Base-by-base conservation (phyloP, 192 early-diverging fungal species). In the Lunasporangiospora selenospora region DNA sequence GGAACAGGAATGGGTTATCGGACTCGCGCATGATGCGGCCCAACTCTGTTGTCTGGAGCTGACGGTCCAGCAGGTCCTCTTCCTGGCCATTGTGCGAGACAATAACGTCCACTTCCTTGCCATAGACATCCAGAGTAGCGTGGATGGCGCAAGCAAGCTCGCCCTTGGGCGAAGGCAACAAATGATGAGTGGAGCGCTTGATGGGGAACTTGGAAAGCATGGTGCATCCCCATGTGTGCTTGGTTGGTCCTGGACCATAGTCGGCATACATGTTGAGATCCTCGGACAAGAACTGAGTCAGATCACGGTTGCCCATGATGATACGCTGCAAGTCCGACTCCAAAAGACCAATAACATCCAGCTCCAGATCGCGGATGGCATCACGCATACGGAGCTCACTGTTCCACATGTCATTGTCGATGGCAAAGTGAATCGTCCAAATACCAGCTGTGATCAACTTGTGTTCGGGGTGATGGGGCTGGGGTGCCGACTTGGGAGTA, bases 151-250 rank as follows among this genome's bases (percentile, higher is more conserved):
- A 93, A 37, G 91, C 91, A 44, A 93, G 75, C 75, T 93, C 91
- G 38, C 91, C 91, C 7, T 81, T 84, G 15, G 91, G 91, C 38
- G 90, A 91, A 42, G 91, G 91, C 53, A 93, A 80, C 60, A 93
- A 75, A 47, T 90, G 88, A 62, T 93, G 91, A 0, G 79, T 80
- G 16, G 90, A 91, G 27, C 77, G 78, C 58, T 83, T 66, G 56
- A 93, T 93, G n/a, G 88, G 91, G 80, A 91, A 93, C 69, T 91
- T 91, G 32, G 91, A 93, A 47, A 93, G 85, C 85, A 93, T 87
- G 3, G 87, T 77, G 60, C 91, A 93, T 8, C 91, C 91, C 91
- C 91, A 93, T 24, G 91, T 93, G 78, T 93, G 91, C 78, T 93
- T 91, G 62, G 86, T 87, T 9, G 90, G 87, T n/a, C 89, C 87